Evolutionary conservation across 1,284 basidiomycete species (phyloP), one percentile per base, ranked within the genome.

Genomic region (Puccinia triticina): DNA sequence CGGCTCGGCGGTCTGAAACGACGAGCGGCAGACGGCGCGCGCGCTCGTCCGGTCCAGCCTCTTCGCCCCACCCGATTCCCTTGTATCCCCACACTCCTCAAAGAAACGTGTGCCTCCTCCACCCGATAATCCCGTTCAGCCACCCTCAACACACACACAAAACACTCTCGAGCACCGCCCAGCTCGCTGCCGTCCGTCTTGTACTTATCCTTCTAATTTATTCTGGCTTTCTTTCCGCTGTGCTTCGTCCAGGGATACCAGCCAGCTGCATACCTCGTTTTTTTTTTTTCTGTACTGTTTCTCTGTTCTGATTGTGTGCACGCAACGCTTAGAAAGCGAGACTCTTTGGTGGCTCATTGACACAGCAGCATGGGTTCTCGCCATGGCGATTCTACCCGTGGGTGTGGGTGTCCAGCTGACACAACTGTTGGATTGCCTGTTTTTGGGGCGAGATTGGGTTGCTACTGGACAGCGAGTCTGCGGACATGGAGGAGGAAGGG

Each of bases 1-100:
- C n/a, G 34, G 67, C 50, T 80, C 78, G 40, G 78, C 78, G 23
- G 78, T 80, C 53, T 80, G 40, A 26, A 10, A 2, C n/a, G 14
- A 8, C 14, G 7, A 59, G 8, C 57, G 14, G 57, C n/a, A 10
- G 14, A 59, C n/a, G n/a, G n/a, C n/a, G n/a, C n/a, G n/a, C n/a
- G n/a, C n/a, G n/a, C 23, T 59, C 53, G 0, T 34, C 73, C 37
- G 61, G 29, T 12, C 53, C 55, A 8, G 59, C 55, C 57, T 75
- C 73, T 2, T 61, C 55, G n/a, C n/a, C n/a, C n/a, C n/a, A n/a
- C n/a, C n/a, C n/a, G n/a, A n/a, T n/a, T n/a, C n/a, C n/a, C n/a
- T n/a, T n/a, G n/a, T n/a, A n/a, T n/a, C n/a, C n/a, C n/a, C n/a
- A n/a, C n/a, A n/a, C n/a, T n/a, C n/a, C n/a, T n/a, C n/a, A n/a